Evolutionary conservation across 1,284 basidiomycete genomes (phyloP), one percentile per base, ranked within the genome.

Genomic region (Heterobasidion parviporum): DNA sequence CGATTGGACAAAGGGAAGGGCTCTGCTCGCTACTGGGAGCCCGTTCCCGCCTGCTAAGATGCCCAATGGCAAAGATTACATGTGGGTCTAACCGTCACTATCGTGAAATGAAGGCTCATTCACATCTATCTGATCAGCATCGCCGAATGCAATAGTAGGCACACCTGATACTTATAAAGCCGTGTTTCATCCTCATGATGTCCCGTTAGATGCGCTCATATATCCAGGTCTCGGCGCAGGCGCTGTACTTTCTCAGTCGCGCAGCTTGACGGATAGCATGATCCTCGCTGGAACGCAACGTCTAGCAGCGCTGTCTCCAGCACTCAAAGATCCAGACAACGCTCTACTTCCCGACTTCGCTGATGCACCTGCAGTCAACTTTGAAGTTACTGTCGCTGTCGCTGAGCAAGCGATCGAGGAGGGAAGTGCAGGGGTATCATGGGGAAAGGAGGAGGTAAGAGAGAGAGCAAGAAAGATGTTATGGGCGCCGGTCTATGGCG

Each of bases 161-260:
- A 26, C 26, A 26, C 26, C 26, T 26, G 4, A 26, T 26, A 26
- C 26, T 6, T 26, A 5, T 26, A 44, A 16, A 38, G 44, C 44
- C 16, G 33, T 18, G 48, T 50, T 14, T 18, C 16, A 35, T 6
- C 26, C 26, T 26, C 26, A 26, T 5, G 4, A 26, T 26, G 26
- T 6, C 26, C 26, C 26, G 5, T 10, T 56, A 82, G 80, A 92
- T 64, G 89, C 89, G 0, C 73, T 91, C 33, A 85, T 91, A 51
- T 91, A 89, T 68, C 89, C 89, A 2, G 89, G 87, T 26, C 77
- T 92, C 38, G 89, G 89, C 8, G 82, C 89, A 56, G 90, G 89
- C 43, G 73, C 80, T 43, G 82, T 92, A 60, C 70, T 89, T 20
- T 73, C 82, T 9, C 73, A 82, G 60, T 81, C 87, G 3, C 74